Evolutionary conservation across 768 basidiomycete genomes (phyloP).

Genomic region (Leccinum disarticulatum): DNA sequence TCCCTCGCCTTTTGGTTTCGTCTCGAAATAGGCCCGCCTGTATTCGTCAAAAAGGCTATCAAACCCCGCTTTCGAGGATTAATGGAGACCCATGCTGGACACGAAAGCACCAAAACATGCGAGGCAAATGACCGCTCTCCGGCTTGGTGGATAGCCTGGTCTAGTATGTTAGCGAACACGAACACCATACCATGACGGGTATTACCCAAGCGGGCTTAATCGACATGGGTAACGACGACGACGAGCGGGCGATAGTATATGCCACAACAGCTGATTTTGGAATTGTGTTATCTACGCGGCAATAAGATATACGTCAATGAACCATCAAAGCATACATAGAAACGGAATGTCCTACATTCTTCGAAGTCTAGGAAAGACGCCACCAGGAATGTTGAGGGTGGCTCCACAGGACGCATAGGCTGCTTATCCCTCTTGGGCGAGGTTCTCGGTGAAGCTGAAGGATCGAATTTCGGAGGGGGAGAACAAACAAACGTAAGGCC

Average conservation of each 20-base stretch:
- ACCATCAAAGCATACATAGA: not conserved
- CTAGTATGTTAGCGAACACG: constrained; percentile 3
- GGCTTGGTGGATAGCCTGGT: constrained; percentile 23
- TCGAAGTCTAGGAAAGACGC: constrained; percentile 58
- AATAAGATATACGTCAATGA: constrained; percentile 27
- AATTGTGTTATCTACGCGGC: constrained; percentile 35
- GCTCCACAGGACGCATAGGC: constrained; percentile 23
- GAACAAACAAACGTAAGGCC: constrained; percentile 48
- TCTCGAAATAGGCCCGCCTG: constrained; percentile 41
- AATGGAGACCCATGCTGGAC: constrained; percentile 34
- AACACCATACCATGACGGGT: not conserved
- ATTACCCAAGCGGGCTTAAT: constrained; percentile 43
- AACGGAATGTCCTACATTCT: constrained; percentile 47
- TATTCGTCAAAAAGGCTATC: constrained; percentile 49
- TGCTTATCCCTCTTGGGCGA: constrained; percentile 31
- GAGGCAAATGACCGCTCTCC: constrained; percentile 43
- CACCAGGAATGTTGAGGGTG: constrained; percentile 45
- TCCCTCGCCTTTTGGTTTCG: constrained; percentile 36
- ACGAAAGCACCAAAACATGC: constrained; percentile 47
- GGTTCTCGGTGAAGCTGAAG: constrained; percentile 24
- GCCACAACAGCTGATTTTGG: constrained; percentile 39
- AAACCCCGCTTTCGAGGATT: constrained; percentile 36
- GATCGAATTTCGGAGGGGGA: constrained; percentile 32
- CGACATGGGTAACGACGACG: constrained; percentile 19
- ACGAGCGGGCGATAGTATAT: constrained; percentile 36